Base-by-base conservation (phyloP, 495 filamentous ascomycete genomes). In the Arthonia radiata region DNA sequence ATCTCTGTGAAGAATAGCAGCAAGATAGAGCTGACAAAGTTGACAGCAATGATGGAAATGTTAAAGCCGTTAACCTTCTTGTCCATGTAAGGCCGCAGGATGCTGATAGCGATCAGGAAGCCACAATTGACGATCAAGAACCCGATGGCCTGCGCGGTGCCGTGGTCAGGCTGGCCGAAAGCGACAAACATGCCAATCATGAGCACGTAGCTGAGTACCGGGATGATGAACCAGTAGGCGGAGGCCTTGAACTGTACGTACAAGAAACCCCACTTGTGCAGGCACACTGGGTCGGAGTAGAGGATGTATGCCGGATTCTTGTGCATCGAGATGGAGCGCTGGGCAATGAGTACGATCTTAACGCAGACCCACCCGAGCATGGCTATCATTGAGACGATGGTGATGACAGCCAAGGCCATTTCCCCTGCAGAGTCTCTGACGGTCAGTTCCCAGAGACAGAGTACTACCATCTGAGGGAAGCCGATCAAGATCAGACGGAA, bases 241-340 rank as follows among this genome's bases (percentile, higher is more conserved):
- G 83, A 83, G 13, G 86, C 83, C 31, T 82, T 73, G 57, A 91
- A 94, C 46, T 93, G 86, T 30, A 97, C 78, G 44, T 97, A 97
- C 16, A 97, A 54, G 53, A 94, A 97, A 10, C 86, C 86, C 86
- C 86, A 93, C 53, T 92, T 90, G 65, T 97, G 93, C 32, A 97
- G 53, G 18, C 75, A 68, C 26, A 73, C 60, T 6, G 81, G 79
- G 40, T 97, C 86, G 5, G 86, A 92, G 56, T 90, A 97, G 19
- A 97, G 64, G 37, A 93, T 92, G 41, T 93, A 94, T 25, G 80
- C 83, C 7, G 86, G 83, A 46, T 93, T 97, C 43, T 79, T 79
- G 60, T 97, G 83, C 62, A 91, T 75, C 7, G 63, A 49, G 30
- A 91, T 68, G 4, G 82, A 92, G 29, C 79, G 74, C 35, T 71